Percentiles rank a stretch among this genome's conserved stretches.
These are phyloP conservation scores for Avicennia marina DNA, from an alignment of 257 asterid species.

Conservation along the genomic window DNA sequence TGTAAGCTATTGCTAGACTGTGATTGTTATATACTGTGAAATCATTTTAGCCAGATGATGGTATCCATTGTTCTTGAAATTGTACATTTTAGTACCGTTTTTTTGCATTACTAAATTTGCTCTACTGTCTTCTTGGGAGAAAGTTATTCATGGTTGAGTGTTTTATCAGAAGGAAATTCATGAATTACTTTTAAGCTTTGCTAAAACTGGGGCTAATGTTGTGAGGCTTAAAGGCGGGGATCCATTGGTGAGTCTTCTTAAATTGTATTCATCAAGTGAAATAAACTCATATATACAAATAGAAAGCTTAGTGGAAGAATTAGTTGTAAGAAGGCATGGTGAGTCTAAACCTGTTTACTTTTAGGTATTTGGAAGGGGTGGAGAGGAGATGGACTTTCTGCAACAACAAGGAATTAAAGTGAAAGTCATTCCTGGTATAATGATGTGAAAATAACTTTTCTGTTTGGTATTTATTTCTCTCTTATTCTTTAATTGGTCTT, in stretches of 20 bases:
- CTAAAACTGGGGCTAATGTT: constrained; percentile 93
- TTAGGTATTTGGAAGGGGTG: constrained; percentile 97
- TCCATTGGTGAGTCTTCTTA: constrained; percentile 60
- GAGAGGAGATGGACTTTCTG: constrained; percentile 98
- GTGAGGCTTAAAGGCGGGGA: constrained; percentile 99
- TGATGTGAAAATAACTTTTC: neutral
- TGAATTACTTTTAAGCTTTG: constrained; percentile 89
- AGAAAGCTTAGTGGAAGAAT: neutral
- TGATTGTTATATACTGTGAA: no score
- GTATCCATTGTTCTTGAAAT: no score
- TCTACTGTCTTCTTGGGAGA: neutral
- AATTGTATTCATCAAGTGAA: neutral
- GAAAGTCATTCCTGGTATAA: constrained; percentile 85
- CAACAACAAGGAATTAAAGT: constrained; percentile 82
- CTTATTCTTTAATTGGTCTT: neutral
- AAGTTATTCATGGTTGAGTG: constrained; percentile 13
- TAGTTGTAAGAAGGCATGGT: constrained; percentile 3
- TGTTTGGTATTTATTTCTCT: neutral
- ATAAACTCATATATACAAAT: no score
- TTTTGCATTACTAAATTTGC: neutral
- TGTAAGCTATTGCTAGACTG: no score
- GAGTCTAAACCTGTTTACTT: constrained; percentile 17
- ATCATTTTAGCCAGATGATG: no score
- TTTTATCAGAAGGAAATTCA: constrained; percentile 86
- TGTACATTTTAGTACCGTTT: no score